Conservation (phyloP, 2,329 filamentous ascomycete species). For the Trichoderma arundinaceum region DNA sequence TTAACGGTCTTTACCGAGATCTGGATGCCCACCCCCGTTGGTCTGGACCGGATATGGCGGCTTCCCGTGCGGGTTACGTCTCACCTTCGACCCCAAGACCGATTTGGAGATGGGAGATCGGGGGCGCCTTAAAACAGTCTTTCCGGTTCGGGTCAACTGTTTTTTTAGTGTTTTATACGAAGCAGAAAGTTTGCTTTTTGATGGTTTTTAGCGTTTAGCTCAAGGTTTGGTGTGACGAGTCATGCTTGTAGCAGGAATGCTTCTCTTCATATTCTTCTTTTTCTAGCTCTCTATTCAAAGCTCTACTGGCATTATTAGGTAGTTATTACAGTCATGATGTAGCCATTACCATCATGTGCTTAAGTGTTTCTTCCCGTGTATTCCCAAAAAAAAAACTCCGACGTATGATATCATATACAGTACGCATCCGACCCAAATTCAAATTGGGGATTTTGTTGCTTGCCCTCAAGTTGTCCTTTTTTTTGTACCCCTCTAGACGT, state of each 20-base stretch:
- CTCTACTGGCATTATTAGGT: constrained; percentile 25
- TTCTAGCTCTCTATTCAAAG: constrained; percentile 29
- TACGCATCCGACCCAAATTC: constrained; percentile 50
- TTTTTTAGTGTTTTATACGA: not conserved
- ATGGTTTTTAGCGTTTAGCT: not conserved
- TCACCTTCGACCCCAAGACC: constrained; percentile 8
- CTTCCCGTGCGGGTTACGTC: constrained; percentile 20
- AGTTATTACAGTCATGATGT: constrained; percentile 30
- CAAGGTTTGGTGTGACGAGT: not conserved
- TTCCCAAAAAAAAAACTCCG: constrained; percentile 29
- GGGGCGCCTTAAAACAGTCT: not conserved
- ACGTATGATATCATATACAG: constrained; percentile 28
- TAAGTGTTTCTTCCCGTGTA: constrained; percentile 20
- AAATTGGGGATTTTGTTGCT: constrained; percentile 53
- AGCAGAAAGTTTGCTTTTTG: not conserved
- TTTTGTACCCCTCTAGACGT: not conserved
- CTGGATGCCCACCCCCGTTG: not conserved
- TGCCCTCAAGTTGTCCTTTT: not conserved
- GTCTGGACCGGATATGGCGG: constrained; percentile 28
- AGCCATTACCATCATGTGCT: constrained; percentile 26
- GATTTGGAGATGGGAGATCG: constrained; percentile 21
- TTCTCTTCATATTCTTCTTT: not conserved
- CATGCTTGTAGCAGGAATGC: not conserved
- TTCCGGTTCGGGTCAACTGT: constrained; percentile 20
- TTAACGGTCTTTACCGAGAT: constrained; percentile 19